Evolutionary conservation across 257 asterid genomes (phyloP), one percentile per base, ranked within the genome.

Genomic region (Lantana camara): DNA sequence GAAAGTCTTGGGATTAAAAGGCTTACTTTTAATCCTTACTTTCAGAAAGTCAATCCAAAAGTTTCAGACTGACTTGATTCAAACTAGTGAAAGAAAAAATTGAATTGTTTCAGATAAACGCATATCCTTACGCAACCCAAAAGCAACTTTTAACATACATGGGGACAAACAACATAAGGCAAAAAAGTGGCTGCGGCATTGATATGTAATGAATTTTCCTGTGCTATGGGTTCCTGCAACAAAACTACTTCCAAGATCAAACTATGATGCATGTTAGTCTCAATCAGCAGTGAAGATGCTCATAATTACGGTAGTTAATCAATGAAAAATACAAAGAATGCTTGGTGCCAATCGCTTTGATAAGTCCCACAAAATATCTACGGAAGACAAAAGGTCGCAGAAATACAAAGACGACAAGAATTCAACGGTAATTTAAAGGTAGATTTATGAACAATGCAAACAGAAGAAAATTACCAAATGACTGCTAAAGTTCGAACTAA

Each of bases 141-240:
- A 46, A 22, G 56, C 41, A 54, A 4, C 40, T 27, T 41, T 32
- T 58, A 68, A 32, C 32, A 35, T 12, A 38, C 19, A 3, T 16
- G 49, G 60, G 14, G 51, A 23, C 20, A 72, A 48, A 50, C 48
- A 44, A 51, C 12, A 41, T n/a, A 62, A 53, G 46, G 57, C 60
- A 53, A 61, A 50, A 37, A 63, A 50, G 57, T 20, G 51, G 70
- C 69, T 55, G 80, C 77, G 19, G 70, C 72, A 59, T 60, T 72
- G 75, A 65, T 47, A 66, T 73, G 69, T 56, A 65, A 58, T 49
- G 74, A 73, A 73, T 74, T 60, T 54, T 34, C 77, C 75, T 44
- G 80, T 81, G 65, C 49, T 56, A 57, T 35, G 55, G 54, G 29
- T 52, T 66, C 85, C 87, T 83, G 90, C 85, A 76, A 61, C 47